These are phyloP conservation scores for Paulownia fortunei DNA, from an alignment of 257 asterid species.

Conservation along the genomic window DNA sequence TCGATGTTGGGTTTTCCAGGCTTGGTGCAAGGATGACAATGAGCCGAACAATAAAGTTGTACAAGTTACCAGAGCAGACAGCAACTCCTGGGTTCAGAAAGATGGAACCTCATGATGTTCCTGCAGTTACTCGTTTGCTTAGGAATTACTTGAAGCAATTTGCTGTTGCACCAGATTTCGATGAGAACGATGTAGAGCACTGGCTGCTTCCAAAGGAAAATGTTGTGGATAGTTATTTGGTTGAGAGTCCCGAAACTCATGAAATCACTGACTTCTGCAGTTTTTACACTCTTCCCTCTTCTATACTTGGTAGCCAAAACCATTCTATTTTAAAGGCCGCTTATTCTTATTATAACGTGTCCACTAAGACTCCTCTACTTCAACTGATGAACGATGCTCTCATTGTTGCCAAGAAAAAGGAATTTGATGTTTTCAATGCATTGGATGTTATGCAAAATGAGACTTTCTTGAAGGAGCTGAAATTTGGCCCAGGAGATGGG, in stretches of 20 bases:
- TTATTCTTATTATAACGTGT: conserved; percentile 71
- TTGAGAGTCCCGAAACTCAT: conserved; percentile 76
- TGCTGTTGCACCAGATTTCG: conserved; percentile 78
- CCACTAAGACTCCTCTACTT: conserved; percentile 73
- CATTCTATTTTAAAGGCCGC: conserved; percentile 78
- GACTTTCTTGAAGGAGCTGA: conserved; percentile 82
- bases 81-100: conserved; percentile 74
- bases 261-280: conserved; percentile 87
- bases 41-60: conserved; percentile 83
- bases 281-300: conserved; percentile 83
- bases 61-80: conserved; percentile 73
- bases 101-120: conserved; percentile 86
- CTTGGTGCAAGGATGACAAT: conserved; percentile 92
- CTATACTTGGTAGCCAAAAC: conserved; percentile 78
- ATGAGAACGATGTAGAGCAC: conserved; percentile 79
- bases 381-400: conserved; percentile 91
- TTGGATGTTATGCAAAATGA: conserved; percentile 87
- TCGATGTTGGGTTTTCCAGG: conserved; percentile 90
- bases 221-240: conserved; percentile 82
- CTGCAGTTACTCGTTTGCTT: conserved; percentile 77
- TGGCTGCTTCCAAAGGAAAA: conserved; percentile 81
- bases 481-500: conserved; percentile 91
- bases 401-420: conserved; percentile 77
- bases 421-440: conserved; percentile 85
- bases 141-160: conserved; percentile 72